phyloP scores from a whole-genome alignment of 2,329 filamentous ascomycete species.

The Sclerotinia minor region DNA sequence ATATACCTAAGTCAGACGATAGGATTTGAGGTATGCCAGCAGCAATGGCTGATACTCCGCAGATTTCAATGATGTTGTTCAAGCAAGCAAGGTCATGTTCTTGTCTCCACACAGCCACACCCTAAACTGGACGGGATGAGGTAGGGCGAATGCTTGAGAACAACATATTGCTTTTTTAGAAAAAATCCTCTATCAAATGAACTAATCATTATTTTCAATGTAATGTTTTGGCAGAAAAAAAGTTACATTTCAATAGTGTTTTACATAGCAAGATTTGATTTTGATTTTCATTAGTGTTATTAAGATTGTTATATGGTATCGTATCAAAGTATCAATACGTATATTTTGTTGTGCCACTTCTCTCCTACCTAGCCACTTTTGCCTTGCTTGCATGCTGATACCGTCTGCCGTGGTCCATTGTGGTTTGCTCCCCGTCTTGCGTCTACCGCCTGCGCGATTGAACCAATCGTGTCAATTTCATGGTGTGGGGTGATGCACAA shows the following conservation, averaged over 20 bases:
- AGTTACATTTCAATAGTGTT: background rate
- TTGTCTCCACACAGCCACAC: background rate
- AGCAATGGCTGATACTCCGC: constrained; percentile 12
- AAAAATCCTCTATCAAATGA: background rate
- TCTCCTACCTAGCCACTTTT: background rate
- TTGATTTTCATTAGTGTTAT: background rate
- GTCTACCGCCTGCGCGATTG: background rate
- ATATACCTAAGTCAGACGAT: constrained; percentile 21
- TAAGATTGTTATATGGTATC: background rate
- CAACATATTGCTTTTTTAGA: background rate
- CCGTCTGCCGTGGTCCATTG: constrained; percentile 4
- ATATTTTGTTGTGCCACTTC: background rate
- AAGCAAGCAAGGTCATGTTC: constrained; percentile 9
- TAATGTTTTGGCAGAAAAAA: background rate
- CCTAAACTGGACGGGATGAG: background rate
- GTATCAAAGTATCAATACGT: background rate
- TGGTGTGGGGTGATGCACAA: background rate
- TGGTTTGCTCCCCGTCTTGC: background rate
- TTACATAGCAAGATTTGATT: too few species aligned
- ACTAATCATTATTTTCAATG: background rate
- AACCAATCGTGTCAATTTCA: background rate
- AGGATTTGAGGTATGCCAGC: constrained; percentile 23
- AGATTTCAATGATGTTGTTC: constrained; percentile 5
- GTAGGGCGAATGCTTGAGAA: background rate
- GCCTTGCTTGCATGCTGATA: background rate